phyloP scores from a whole-genome alignment of 208 protist species.

The Crithidia expoeki region DNA sequence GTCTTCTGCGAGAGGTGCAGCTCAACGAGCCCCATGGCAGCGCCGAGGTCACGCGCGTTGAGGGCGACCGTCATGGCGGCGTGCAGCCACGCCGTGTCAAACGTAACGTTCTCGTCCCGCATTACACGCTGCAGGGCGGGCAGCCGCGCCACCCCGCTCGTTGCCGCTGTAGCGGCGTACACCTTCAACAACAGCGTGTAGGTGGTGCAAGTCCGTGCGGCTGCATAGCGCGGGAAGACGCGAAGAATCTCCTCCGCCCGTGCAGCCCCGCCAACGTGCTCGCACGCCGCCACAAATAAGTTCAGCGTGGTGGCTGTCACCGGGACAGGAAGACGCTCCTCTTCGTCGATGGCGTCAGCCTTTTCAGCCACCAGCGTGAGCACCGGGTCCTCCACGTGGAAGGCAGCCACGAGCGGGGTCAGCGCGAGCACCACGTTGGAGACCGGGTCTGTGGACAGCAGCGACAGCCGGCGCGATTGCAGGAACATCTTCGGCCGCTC shows the following conservation, averaged over 20 bases:
- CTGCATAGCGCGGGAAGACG: constrained; percentile 40
- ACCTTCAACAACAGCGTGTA: constrained; percentile 52
- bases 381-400: constrained; percentile 23
- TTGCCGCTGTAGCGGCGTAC: constrained; percentile 26
- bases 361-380: constrained; percentile 19
- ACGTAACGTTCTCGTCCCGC: constrained; percentile 31
- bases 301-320: constrained; percentile 64
- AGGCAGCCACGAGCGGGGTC: constrained; percentile 23
- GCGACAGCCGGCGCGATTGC: constrained; percentile 44
- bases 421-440: constrained; percentile 47
- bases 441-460: constrained; percentile 65
- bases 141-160: constrained; percentile 21
- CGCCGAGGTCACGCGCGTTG: constrained; percentile 48
- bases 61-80: constrained; percentile 62
- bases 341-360: constrained; percentile 26
- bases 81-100: constrained; percentile 44
- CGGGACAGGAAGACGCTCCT: constrained; percentile 15
- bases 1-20: constrained; percentile 34
- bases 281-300: constrained; percentile 70
- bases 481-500: constrained; percentile 66
- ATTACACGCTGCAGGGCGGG: constrained; percentile 23
- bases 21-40: constrained; percentile 53
- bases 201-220: constrained; percentile 34
- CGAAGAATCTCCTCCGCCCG: constrained; percentile 48
- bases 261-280: constrained; percentile 37